phyloP scores from a whole-genome alignment of 1,139 yeast genomes.

The Nakaseomyces glabratus region DNA sequence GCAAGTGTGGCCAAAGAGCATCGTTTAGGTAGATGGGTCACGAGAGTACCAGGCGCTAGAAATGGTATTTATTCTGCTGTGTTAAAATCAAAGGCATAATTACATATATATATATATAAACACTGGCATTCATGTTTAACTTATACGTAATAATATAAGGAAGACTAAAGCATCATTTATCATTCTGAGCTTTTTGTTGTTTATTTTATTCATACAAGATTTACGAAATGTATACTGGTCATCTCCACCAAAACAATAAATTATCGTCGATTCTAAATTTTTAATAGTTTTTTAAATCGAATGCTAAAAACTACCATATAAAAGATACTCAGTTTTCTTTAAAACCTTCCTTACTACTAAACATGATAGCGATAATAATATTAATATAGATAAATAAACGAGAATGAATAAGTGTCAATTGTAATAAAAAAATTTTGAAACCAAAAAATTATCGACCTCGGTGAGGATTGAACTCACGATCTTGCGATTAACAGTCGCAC shows the following conservation, averaged over 20 bases:
- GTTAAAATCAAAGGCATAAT: slow-evolving; percentile 14
- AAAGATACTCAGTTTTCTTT: background rate
- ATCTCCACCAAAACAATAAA: background rate
- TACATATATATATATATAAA: slow-evolving; percentile 1
- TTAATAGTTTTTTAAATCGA: too few relatives aligned
- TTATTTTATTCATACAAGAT: background rate
- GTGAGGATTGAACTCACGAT: slow-evolving; percentile 11
- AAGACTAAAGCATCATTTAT: too few relatives aligned
- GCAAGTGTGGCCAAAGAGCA: slow-evolving; percentile 78
- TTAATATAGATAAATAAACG: background rate
- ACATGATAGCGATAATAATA: background rate
- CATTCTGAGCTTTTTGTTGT: too few relatives aligned
- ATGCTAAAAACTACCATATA: background rate
- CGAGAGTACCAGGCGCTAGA: slow-evolving; percentile 37
- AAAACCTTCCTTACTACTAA: background rate
- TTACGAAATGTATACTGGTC: background rate
- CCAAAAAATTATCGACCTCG: slow-evolving; percentile 7
- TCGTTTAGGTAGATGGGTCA: slow-evolving; percentile 75
- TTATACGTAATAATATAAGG: too few relatives aligned
- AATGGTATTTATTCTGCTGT: slow-evolving; percentile 44
- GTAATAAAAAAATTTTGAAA: slow-evolving; percentile 2
- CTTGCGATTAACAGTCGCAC: slow-evolving; percentile 12
- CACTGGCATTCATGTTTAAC: too few relatives aligned
- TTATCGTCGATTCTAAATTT: background rate
- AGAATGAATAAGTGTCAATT: background rate